These are phyloP conservation scores for Cercospora zeina DNA, from an alignment of 2,329 filamentous ascomycete species.

Conservation along the genomic window DNA sequence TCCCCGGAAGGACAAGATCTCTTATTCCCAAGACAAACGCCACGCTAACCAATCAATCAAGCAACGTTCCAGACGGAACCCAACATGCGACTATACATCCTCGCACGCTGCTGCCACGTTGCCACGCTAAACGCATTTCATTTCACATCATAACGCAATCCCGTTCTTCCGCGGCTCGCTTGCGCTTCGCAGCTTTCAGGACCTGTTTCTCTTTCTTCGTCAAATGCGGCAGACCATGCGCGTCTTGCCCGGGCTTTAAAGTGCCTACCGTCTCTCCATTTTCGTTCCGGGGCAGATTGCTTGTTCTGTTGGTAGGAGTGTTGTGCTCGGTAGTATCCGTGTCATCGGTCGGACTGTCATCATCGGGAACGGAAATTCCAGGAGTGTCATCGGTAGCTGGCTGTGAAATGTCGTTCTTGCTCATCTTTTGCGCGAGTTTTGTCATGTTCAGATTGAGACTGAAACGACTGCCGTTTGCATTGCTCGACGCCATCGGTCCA, in stretches of 20 bases:
- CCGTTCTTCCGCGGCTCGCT: conserved; percentile 42
- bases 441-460: conserved; percentile 46
- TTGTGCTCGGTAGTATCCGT: conserved; percentile 6
- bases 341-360: not conserved
- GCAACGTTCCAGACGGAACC: no score
- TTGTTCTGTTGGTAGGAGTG: conserved; percentile 14
- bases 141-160: conserved; percentile 50
- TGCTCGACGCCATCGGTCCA: conserved; percentile 27
- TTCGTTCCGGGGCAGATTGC: conserved; percentile 1
- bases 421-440: conserved; percentile 44
- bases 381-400: conserved; percentile 7
- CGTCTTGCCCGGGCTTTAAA: conserved; percentile 16
- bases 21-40: not conserved
- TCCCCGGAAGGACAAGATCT: not conserved
- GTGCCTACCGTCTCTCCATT: conserved; percentile 11
- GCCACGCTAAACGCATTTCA: not conserved
- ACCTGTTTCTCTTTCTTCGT: conserved; percentile 38
- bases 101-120: no score
- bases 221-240: conserved; percentile 11
- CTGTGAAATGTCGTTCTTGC: conserved; percentile 22
- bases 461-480: conserved; percentile 39
- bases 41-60: not conserved
- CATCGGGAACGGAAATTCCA: conserved; percentile 6
- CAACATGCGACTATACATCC: no score
- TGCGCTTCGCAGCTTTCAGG: conserved; percentile 33